Evolutionary conservation across 306 rosid genomes (phyloP).

Genomic region (Crotalaria pallida): DNA sequence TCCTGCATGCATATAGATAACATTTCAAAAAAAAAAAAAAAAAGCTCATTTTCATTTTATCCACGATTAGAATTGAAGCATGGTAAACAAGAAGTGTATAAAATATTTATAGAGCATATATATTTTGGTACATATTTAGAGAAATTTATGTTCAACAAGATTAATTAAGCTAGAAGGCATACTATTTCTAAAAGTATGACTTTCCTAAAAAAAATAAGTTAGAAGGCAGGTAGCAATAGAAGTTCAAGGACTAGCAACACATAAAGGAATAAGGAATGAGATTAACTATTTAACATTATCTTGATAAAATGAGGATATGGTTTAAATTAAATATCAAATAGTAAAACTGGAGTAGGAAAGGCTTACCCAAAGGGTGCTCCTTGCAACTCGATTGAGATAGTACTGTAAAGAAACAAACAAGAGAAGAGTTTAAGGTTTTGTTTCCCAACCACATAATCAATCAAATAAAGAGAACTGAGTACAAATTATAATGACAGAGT

Average conservation of each 20-base stretch:
- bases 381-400: conserved; percentile 56
- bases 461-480: neutral
- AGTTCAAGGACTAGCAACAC: too few relatives aligned
- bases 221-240: too few relatives aligned
- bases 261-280: neutral
- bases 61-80: neutral
- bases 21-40: neutral
- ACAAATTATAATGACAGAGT: too few relatives aligned
- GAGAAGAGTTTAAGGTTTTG: neutral
- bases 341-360: neutral
- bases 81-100: neutral
- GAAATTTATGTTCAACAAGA: too few relatives aligned
- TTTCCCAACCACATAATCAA: neutral
- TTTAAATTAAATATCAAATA: neutral
- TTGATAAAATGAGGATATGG: neutral
- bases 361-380: conserved; percentile 83
- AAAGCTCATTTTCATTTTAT: neutral
- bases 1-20: conserved; percentile 47
- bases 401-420: conserved; percentile 35
- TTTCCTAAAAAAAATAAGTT: too few relatives aligned
- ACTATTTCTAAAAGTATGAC: too few relatives aligned
- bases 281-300: neutral
- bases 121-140: too few relatives aligned
- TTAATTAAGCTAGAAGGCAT: too few relatives aligned
- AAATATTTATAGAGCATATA: too few relatives aligned